phyloP scores from a whole-genome alignment of 257 asterid species.

The Nemophila menziesii region DNA sequence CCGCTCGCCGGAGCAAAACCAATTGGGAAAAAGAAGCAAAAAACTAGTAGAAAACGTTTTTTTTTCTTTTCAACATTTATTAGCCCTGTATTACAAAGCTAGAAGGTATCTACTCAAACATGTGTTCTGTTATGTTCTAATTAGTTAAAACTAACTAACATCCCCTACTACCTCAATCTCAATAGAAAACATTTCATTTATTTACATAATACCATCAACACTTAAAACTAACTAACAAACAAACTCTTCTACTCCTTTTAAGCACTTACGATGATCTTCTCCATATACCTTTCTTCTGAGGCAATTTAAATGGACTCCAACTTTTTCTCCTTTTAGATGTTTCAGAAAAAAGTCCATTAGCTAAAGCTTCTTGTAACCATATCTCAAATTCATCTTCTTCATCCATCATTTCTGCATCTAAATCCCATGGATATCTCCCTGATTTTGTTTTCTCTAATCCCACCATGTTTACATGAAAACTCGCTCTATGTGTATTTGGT shows the following conservation, averaged over 20 bases:
- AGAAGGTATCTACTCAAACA: conserved; percentile 19
- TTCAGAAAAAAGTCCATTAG: conserved; percentile 87
- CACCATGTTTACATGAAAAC: conserved; percentile 99
- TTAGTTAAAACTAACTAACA: too few relatives aligned
- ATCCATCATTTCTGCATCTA: conserved; percentile 89
- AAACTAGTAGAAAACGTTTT: too few relatives aligned
- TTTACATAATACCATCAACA: conserved; percentile 29
- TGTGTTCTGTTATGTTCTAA: too few relatives aligned
- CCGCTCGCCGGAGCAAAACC: too few relatives aligned
- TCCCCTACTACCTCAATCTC: too few relatives aligned
- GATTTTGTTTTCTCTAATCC: conserved; percentile 74
- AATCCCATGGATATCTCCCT: conserved; percentile 84
- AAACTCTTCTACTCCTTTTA: conserved; percentile 16
- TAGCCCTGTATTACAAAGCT: conserved; percentile 8
- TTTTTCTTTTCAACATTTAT: too few relatives aligned
- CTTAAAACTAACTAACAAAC: too few relatives aligned
- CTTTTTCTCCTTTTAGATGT: conserved; percentile 83
- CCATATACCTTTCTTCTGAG: conserved; percentile 64
- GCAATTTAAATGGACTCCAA: conserved; percentile 96
- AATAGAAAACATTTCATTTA: conserved; percentile 14
- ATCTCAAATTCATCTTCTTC: conserved; percentile 94
- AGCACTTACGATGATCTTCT: conserved; percentile 59
- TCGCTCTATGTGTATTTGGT: conserved; percentile 93
- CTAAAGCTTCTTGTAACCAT: conserved; percentile 96
- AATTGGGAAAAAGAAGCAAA: too few relatives aligned